Conservation (phyloP, 1,139 yeast species). For the Scheffersomyces stambukii region DNA sequence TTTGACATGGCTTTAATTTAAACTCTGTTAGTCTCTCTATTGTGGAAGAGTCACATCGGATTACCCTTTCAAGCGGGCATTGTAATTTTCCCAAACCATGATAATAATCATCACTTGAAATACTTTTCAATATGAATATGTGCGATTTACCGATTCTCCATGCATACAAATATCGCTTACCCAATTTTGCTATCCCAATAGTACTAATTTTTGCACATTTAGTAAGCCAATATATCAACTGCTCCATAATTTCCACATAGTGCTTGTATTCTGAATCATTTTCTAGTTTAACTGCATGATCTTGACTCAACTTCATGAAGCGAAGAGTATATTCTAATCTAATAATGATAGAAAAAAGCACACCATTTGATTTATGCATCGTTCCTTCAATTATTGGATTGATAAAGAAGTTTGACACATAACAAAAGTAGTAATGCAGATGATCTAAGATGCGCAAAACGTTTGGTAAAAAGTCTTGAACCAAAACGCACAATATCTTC, state of each 20-base stretch:
- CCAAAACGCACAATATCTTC: slow-evolving; percentile 19
- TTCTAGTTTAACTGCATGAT: too few species aligned
- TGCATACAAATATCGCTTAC: slow-evolving; percentile 37
- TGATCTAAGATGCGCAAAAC: slow-evolving; percentile 21
- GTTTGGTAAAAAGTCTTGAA: slow-evolving; percentile 25
- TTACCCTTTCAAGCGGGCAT: too few species aligned
- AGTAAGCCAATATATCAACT: slow-evolving; percentile 15
- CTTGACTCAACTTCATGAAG: slow-evolving; percentile 18
- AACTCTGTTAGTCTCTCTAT: slow-evolving; percentile 15
- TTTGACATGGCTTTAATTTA: slow-evolving; percentile 10
- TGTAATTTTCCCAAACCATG: background rate
- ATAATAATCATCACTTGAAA: slow-evolving; percentile 20
- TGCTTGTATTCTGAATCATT: slow-evolving; percentile 11
- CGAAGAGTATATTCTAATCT: slow-evolving; percentile 18
- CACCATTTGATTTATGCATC: slow-evolving; percentile 26
- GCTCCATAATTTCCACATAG: slow-evolving; percentile 15
- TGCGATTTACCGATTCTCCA: slow-evolving; percentile 39
- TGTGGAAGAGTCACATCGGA: too few species aligned
- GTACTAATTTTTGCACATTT: slow-evolving; percentile 17
- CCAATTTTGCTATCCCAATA: slow-evolving; percentile 20
- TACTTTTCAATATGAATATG: slow-evolving; percentile 20
- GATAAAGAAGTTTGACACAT: slow-evolving; percentile 28
- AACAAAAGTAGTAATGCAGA: slow-evolving; percentile 26
- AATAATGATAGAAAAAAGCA: slow-evolving; percentile 17
- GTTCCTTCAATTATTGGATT: slow-evolving; percentile 26